Conservation (phyloP, 139 green algal species). For the Picochlorum sp. region DNA sequence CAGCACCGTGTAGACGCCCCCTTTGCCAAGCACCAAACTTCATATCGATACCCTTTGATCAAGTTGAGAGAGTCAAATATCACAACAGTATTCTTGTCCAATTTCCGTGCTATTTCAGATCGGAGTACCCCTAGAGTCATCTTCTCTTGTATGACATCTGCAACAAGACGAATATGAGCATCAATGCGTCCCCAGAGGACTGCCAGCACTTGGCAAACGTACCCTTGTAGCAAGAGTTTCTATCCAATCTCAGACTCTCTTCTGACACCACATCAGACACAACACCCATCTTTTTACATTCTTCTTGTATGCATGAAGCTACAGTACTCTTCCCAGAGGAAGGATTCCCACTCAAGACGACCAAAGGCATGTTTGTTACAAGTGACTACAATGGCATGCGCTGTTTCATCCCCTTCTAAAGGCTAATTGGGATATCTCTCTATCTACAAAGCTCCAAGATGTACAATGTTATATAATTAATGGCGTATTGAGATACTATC, state of each 20-base stretch:
- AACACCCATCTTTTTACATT: conserved; percentile 25
- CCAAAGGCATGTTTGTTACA: conserved; percentile 50
- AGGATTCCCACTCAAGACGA: conserved; percentile 77
- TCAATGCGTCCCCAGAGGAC: neutral
- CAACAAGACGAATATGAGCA: neutral
- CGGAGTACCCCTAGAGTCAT: conserved; percentile 59
- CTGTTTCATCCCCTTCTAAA: too few relatives aligned
- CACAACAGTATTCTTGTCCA: conserved; percentile 32
- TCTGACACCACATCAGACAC: conserved; percentile 65
- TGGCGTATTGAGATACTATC: too few relatives aligned
- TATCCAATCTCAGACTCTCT: conserved; percentile 50
- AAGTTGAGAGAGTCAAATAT: conserved; percentile 90
- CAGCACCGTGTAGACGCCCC: conserved; percentile 73
- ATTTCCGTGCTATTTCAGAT: conserved; percentile 56
- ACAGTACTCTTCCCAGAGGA: conserved; percentile 71
- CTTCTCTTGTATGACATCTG: conserved; percentile 72
- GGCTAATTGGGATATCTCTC: too few relatives aligned
- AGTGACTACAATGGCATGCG: too few relatives aligned
- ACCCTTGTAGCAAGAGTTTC: conserved; percentile 63
- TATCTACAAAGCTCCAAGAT: too few relatives aligned
- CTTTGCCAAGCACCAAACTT: conserved; percentile 88
- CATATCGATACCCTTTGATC: conserved; percentile 87
- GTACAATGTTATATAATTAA: too few relatives aligned
- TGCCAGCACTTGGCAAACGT: neutral
- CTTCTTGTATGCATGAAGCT: conserved; percentile 30